These are phyloP conservation scores for Ophiostoma tasmaniense DNA, from an alignment of 2,329 filamentous ascomycete genomes.

Conservation along the genomic window DNA sequence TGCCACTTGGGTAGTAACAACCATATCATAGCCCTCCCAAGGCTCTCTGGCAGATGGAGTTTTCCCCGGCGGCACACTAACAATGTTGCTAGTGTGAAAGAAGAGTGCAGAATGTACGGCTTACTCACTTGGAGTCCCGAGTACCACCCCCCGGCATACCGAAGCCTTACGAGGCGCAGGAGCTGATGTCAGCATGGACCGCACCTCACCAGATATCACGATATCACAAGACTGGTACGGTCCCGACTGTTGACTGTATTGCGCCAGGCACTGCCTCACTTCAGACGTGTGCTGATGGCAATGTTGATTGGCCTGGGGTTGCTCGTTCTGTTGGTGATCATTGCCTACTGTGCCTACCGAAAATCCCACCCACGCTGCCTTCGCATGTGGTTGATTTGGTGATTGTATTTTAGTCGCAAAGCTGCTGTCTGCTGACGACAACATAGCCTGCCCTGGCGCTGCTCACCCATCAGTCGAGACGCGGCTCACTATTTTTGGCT, in stretches of 20 bases:
- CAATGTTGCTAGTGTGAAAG: neutral
- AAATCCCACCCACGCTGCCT: too few species aligned
- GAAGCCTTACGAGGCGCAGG: neutral
- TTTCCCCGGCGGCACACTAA: neutral
- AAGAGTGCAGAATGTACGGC: neutral
- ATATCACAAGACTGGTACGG: neutral
- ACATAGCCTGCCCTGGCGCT: neutral
- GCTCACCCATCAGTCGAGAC: neutral
- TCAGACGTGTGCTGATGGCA: neutral
- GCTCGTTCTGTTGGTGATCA: neutral
- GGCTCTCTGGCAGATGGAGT: neutral
- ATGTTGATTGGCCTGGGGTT: neutral
- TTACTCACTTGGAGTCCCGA: neutral
- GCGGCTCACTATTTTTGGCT: neutral
- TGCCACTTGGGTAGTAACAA: neutral
- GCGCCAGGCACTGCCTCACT: neutral
- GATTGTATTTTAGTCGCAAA: neutral
- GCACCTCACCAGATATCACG: neutral
- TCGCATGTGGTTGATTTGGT: too few species aligned
- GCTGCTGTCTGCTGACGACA: neutral
- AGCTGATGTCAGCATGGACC: neutral
- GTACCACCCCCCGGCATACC: neutral
- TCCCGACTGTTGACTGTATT: neutral
- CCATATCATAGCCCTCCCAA: neutral
- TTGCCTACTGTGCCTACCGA: too few species aligned